Evolutionary conservation across 352 stramenopile species (phyloP).

Genomic region (Plasmopara viticola): DNA sequence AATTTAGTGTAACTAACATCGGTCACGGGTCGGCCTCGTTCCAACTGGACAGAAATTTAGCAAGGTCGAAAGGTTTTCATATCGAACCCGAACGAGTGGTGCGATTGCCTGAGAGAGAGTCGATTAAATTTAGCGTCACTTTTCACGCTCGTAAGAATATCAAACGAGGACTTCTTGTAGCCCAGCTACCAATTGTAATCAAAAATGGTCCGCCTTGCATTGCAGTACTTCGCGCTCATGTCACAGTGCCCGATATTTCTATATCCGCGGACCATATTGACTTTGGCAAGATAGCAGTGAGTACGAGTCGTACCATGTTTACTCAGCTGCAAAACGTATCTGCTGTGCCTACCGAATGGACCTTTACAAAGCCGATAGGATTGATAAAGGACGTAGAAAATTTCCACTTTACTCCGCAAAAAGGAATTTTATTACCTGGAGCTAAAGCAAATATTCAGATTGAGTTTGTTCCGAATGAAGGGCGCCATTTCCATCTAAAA

Average conservation of each 20-base stretch:
- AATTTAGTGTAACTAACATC: slow-evolving; percentile 91
- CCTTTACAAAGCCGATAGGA: slow-evolving; percentile 86
- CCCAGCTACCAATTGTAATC: slow-evolving; percentile 80
- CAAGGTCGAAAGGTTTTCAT: slow-evolving; percentile 80
- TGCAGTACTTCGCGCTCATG: slow-evolving; percentile 78
- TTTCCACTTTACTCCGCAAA: slow-evolving; percentile 76
- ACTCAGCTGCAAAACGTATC: slow-evolving; percentile 90
- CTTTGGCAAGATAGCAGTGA: slow-evolving; percentile 87
- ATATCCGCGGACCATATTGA: slow-evolving; percentile 81
- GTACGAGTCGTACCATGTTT: slow-evolving; percentile 83
- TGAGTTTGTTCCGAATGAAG: slow-evolving; percentile 86
- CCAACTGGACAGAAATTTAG: slow-evolving; percentile 88
- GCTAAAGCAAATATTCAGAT: slow-evolving; percentile 84
- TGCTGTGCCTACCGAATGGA: slow-evolving; percentile 85
- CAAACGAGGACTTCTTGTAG: slow-evolving; percentile 66
- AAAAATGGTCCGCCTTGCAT: slow-evolving; percentile 88
- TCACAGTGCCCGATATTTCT: slow-evolving; percentile 88
- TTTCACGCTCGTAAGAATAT: slow-evolving; percentile 87
- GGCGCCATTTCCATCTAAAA: slow-evolving; percentile 72
- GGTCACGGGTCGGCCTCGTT: slow-evolving; percentile 81
- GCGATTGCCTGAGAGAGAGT: slow-evolving; percentile 84
- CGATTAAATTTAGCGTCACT: slow-evolving; percentile 86
- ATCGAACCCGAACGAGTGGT: slow-evolving; percentile 93
- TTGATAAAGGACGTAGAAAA: slow-evolving; percentile 67
- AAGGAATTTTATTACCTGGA: slow-evolving; percentile 65